Conservation (phyloP, 192 early-diverging fungal genomes). For the Coemansia sp. region DNA sequence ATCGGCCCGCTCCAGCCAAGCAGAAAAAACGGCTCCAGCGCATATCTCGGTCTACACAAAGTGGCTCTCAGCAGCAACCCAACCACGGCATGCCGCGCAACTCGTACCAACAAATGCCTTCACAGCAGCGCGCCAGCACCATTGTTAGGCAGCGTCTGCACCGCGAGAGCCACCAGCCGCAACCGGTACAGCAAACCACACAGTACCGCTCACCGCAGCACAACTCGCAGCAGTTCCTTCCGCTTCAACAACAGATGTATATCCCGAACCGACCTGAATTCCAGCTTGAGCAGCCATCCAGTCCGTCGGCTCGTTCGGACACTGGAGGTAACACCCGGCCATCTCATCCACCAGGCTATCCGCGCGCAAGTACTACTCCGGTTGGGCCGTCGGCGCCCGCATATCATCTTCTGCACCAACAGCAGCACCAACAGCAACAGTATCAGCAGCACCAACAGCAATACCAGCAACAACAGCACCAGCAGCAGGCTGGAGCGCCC, state of each 20-base stretch:
- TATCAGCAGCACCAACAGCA: background rate
- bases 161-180: slow-evolving; percentile 19
- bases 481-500: background rate
- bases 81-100: background rate
- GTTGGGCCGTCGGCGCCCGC: background rate
- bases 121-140: slow-evolving; percentile 10
- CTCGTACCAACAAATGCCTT: slow-evolving; percentile 4
- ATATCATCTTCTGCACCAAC: slow-evolving; percentile 4
- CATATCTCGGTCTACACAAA: slow-evolving; percentile 25
- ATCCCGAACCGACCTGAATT: slow-evolving; percentile 7
- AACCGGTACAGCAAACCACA: slow-evolving; percentile 2
- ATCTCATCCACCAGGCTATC: slow-evolving; percentile 17
- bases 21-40: slow-evolving; percentile 45
- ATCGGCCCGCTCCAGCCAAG: slow-evolving; percentile 29
- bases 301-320: slow-evolving; percentile 34
- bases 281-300: slow-evolving; percentile 17
- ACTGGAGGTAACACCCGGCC: slow-evolving; percentile 7
- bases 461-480: background rate
- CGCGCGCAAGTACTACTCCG: slow-evolving; percentile 20
- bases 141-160: slow-evolving; percentile 17
- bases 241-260: slow-evolving; percentile 6
- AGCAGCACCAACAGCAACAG: too few relatives aligned
- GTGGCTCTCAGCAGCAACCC: slow-evolving; percentile 10
- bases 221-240: slow-evolving; percentile 20
- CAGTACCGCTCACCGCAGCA: slow-evolving; percentile 12